Conservation (phyloP, 2,329 filamentous ascomycete genomes). For the Pestalotiopsis sp. region DNA sequence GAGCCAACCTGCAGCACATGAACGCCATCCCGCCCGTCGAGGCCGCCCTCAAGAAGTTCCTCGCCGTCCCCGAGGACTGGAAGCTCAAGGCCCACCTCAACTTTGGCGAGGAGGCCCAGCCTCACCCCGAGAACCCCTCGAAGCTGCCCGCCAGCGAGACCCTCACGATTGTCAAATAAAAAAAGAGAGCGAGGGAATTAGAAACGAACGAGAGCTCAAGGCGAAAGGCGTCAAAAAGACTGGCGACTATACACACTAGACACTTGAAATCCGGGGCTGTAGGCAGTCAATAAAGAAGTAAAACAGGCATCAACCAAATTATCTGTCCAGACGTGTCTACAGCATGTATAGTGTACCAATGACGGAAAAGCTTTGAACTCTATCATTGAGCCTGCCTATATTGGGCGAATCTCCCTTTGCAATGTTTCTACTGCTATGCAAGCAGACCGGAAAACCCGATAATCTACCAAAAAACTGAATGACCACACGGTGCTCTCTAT, state of each 20-base stretch:
- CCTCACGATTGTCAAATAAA: conserved; percentile 19
- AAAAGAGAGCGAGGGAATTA: not conserved
- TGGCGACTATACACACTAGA: not conserved
- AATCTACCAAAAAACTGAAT: too few relatives aligned
- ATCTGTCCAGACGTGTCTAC: too few relatives aligned
- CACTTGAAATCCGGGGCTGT: not conserved
- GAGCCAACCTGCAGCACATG: conserved; percentile 26
- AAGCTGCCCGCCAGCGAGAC: conserved; percentile 24
- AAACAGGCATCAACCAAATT: not conserved
- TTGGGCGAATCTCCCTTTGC: too few relatives aligned
- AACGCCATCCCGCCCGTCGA: conserved; percentile 22
- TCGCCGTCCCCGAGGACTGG: conserved; percentile 19
- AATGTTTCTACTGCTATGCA: too few relatives aligned
- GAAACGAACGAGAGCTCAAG: not conserved
- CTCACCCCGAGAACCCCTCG: conserved; percentile 18
- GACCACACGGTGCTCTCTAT: too few relatives aligned
- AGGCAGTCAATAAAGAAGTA: not conserved
- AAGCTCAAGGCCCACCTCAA: conserved; percentile 22
- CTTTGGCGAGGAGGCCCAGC: conserved; percentile 21
- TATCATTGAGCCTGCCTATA: not conserved
- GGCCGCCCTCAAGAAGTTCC: conserved; percentile 20
- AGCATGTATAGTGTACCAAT: too few relatives aligned
- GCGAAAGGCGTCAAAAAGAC: not conserved
- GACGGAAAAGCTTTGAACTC: not conserved
- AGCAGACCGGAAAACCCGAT: too few relatives aligned